phyloP scores from a whole-genome alignment of 768 basidiomycete genomes.

The Thelephora ganbajun region DNA sequence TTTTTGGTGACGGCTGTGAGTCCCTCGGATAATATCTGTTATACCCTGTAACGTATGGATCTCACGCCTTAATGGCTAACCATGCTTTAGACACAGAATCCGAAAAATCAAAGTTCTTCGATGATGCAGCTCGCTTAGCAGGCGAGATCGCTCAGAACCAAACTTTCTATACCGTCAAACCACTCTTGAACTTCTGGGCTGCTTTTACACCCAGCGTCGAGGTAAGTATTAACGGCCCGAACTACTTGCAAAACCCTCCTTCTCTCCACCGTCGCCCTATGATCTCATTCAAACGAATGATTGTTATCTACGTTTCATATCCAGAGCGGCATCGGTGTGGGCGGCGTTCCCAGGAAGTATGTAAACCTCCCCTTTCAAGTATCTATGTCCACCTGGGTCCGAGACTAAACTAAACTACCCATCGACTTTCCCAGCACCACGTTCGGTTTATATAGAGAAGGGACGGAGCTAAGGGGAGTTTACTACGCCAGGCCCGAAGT shows the following conservation, averaged over 20 bases:
- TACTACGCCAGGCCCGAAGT: conserved; percentile 57
- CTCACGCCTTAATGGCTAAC: not conserved
- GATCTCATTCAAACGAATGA: not conserved
- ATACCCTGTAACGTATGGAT: not conserved
- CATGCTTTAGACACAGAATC: conserved; percentile 30
- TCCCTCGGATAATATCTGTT: conserved; percentile 2
- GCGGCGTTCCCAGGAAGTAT: conserved; percentile 57
- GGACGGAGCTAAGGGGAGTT: conserved; percentile 62
- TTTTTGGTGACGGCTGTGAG: conserved; percentile 71
- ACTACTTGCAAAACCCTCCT: not conserved
- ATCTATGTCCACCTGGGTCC: not conserved
- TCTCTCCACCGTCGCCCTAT: too few relatives aligned
- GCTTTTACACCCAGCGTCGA: conserved; percentile 65
- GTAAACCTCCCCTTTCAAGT: conserved; percentile 7
- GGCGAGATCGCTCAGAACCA: conserved; percentile 58
- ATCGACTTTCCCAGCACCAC: conserved; percentile 33
- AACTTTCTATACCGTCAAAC: conserved; percentile 64
- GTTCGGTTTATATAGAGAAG: conserved; percentile 65
- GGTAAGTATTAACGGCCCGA: conserved; percentile 20
- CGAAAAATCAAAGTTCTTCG: conserved; percentile 50
- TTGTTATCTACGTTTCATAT: not conserved
- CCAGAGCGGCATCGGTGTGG: conserved; percentile 60
- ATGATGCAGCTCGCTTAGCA: conserved; percentile 53
- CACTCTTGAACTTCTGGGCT: conserved; percentile 72
- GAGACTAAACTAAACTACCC: not conserved